Evolutionary conservation across 2,329 filamentous ascomycete species (phyloP), one percentile per base, ranked within the genome.

Genomic region (Xylariaceae sp.): DNA sequence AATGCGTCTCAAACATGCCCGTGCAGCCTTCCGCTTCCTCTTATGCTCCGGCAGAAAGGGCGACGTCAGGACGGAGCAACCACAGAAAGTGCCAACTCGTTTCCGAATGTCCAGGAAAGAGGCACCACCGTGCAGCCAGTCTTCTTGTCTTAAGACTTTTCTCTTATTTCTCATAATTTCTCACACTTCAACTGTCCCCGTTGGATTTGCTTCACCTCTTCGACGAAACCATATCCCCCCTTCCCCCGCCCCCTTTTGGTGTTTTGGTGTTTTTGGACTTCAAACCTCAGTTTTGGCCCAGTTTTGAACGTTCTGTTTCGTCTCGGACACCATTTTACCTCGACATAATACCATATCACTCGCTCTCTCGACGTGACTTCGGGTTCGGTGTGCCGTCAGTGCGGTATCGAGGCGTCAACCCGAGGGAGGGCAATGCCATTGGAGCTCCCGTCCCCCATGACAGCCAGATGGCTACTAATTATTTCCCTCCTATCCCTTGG

Each of bases 261-360:
- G 36, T 46, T 57, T 57, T 59, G 50, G 50, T 50, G 45, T 53
- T 56, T 55, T 58, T 57, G 56, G 51, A 48, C 50, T 50, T 24
- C 21, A 24, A 24, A 24, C 21, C 11, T 48, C 40, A 43, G 40
- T 52, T 55, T 59, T 59, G 51, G 52, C 41, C 41, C 42, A 41
- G 44, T 50, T 51, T 53, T 53, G 48, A 51, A 50, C 37, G 46
- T 44, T 42, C 40, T 33, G 29, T 26, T 39, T 31, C 38, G 29
- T 43, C 11, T 11, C 6, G 11, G 43, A 32, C 40, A 24, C 27
- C 38, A 30, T 34, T 47, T 51, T 38, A 30, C 28, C 31, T 39
- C 27, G 33, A 24, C 32, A 43, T 47, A 38, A 36, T n/a, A n/a
- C n/a, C n/a, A n/a, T n/a, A n/a, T n/a, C n/a, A n/a, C n/a, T n/a